Percentiles rank a stretch among this genome's conserved stretches.
Conservation (phyloP, 441 rosid species). For the Hura crepitans region DNA sequence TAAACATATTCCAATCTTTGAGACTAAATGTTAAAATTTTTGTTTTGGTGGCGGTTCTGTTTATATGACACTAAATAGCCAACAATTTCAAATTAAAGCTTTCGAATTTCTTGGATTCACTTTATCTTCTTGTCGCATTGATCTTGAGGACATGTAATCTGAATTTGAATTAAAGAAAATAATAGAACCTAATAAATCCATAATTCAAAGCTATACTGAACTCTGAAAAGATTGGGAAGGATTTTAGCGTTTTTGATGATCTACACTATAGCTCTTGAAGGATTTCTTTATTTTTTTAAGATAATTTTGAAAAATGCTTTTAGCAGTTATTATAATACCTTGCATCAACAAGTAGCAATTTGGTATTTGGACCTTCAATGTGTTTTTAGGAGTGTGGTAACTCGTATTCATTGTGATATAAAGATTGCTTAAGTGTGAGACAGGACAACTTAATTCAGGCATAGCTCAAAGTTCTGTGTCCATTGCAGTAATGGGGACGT, state of each 20-base stretch:
- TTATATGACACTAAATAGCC: slow-evolving; percentile 1
- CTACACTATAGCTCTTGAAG: no score
- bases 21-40: not conserved
- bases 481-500: slow-evolving; percentile 60
- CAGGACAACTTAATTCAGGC: not conserved
- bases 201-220: not conserved
- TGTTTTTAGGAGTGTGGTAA: not conserved
- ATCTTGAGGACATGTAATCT: not conserved
- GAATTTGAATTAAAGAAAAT: not conserved
- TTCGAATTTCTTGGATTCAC: not conserved
- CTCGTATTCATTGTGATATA: not conserved
- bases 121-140: not conserved
- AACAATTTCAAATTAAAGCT: not conserved
- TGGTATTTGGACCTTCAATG: not conserved
- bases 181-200: not conserved
- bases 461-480: not conserved
- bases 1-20: not conserved
- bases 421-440: not conserved
- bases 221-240: not conserved
- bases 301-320: no score
- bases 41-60: not conserved
- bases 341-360: not conserved
- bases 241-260: not conserved
- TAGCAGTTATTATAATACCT: not conserved
- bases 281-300: no score